Evolutionary conservation across 768 basidiomycete genomes (phyloP), one percentile per base, ranked within the genome.

Genomic region (Scleroderma citrinum): DNA sequence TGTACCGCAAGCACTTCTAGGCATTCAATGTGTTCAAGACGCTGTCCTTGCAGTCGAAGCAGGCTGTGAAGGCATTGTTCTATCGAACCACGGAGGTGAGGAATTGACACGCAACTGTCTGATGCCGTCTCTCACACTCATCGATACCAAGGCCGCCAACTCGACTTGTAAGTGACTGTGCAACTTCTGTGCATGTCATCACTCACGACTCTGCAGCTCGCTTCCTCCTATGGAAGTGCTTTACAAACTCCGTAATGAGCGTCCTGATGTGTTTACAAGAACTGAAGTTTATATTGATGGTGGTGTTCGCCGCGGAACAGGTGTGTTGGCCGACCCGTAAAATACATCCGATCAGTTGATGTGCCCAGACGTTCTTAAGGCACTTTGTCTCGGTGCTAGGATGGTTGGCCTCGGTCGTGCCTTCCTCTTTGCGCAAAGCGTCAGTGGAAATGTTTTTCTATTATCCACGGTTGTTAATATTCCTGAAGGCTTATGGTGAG

Each of bases 201-300:
- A 47, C 46, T 41, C 59, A 68, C 34, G 56, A 21, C 59, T 56
- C 4, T 60, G 59, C 55, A 88, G 88, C 56, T 77, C 91, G 1
- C 69, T 90, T 48, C 85, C 91, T 7, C 81, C 88, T 1, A 62
- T 94, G 26, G 86, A 92, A 61, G 78, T 92, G 4, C 75, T 95
- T 1, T 80, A 90, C 61, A 78, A 74, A 59, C 68, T 95, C 43
- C 82, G 81, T 36, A 74, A 76, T 58, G 78, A 85, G 59, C 77
- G 81, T 43, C 91, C 91, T 1, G 83, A 91, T 53, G 73, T 92
- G 13, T 81, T 92, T 55, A 66, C 75, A 50, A 83, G 78, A 64
- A 58, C 82, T 4, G 89, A 91, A 80, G 85, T 96, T 3, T 94
- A 91, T 59, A 82, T 95, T 39, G 92, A 96, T 59, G 92, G 92